Conservation (phyloP, 2,329 filamentous ascomycete species). For the Thelonectria rubi region DNA sequence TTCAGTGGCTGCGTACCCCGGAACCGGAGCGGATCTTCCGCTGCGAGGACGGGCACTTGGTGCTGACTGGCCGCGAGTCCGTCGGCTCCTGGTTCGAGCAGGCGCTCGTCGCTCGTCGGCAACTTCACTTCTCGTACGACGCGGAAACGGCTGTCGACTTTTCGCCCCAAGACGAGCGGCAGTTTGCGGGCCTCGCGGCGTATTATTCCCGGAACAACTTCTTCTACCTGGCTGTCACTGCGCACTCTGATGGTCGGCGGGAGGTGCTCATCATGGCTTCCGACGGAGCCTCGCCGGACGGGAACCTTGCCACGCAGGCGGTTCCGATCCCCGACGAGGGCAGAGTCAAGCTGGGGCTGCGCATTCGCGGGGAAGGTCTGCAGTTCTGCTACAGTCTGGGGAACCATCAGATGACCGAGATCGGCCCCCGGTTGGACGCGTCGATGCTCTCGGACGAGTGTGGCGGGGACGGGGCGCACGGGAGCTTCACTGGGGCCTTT, state of each 20-base stretch:
- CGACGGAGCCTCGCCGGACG: constrained; percentile 64
- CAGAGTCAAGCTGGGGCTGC: constrained; percentile 62
- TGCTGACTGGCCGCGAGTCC: constrained; percentile 59
- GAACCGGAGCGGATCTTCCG: constrained; percentile 63
- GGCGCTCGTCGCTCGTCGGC: constrained; percentile 62
- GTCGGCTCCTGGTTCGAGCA: constrained; percentile 69
- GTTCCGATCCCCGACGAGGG: constrained; percentile 63
- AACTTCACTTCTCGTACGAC: constrained; percentile 68
- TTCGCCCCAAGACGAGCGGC: constrained; percentile 64
- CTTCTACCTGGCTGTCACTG: constrained; percentile 69
- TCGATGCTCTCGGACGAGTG: constrained; percentile 70
- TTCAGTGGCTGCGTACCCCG: constrained; percentile 67
- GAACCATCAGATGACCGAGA: constrained; percentile 53
- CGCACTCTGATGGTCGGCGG: constrained; percentile 62
- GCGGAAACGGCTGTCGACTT: constrained; percentile 66
- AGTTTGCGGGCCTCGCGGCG: constrained; percentile 68
- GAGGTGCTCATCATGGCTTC: constrained; percentile 67
- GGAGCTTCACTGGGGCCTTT: constrained; percentile 71
- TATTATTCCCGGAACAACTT: constrained; percentile 74
- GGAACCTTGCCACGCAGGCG: constrained; percentile 54
- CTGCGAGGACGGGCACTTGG: constrained; percentile 52
- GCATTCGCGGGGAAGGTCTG: constrained; percentile 59
- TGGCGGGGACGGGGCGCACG: constrained; percentile 67
- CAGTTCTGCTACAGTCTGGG: constrained; percentile 67
- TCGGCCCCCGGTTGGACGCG: constrained; percentile 67